Evolutionary conservation across 2,329 filamentous ascomycete genomes (phyloP).

Genomic region (Aspergillus calidoustus): DNA sequence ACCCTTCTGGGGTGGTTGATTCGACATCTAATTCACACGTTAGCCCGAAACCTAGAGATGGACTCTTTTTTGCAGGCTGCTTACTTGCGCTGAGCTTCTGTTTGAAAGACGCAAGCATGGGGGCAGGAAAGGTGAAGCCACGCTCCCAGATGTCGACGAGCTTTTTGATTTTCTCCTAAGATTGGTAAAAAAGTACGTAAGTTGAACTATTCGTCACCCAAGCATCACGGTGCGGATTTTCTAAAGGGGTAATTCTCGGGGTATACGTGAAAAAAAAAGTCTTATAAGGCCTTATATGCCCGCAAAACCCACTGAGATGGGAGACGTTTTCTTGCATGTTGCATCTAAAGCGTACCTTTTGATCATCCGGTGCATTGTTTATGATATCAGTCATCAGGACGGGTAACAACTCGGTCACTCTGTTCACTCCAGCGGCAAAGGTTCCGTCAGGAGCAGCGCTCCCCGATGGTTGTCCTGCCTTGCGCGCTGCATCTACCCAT

Average conservation of each 20-base stretch:
- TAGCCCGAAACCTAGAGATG: too few species aligned
- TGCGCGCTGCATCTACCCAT: constrained; percentile 95
- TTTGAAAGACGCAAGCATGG: constrained; percentile 83
- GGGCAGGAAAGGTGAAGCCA: constrained; percentile 81
- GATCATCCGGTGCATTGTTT: constrained; percentile 83
- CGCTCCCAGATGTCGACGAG: constrained; percentile 98
- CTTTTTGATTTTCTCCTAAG: constrained; percentile 92
- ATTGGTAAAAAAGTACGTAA: constrained; percentile 54
- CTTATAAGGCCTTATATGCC: constrained; percentile 33
- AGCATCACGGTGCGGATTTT: constrained; percentile 27
- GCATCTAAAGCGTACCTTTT: constrained; percentile 80
- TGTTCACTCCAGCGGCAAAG: constrained; percentile 91
- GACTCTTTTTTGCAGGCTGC: constrained; percentile 35
- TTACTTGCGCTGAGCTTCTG: constrained; percentile 76
- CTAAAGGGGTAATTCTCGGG: constrained; percentile 26
- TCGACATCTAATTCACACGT: constrained; percentile 54
- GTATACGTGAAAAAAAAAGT: constrained; percentile 31
- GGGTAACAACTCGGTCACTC: constrained; percentile 93
- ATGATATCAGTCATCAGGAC: constrained; percentile 95
- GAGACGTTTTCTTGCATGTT: constrained; percentile 24
- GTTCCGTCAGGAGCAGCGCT: constrained; percentile 85
- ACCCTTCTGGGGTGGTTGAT: constrained; percentile 71
- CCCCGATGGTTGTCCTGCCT: constrained; percentile 79
- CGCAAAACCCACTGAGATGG: constrained; percentile 34
- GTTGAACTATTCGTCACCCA: constrained; percentile 46